Evolutionary conservation across 2,329 filamentous ascomycete genomes (phyloP).

Genomic region (Diaporthe citri): DNA sequence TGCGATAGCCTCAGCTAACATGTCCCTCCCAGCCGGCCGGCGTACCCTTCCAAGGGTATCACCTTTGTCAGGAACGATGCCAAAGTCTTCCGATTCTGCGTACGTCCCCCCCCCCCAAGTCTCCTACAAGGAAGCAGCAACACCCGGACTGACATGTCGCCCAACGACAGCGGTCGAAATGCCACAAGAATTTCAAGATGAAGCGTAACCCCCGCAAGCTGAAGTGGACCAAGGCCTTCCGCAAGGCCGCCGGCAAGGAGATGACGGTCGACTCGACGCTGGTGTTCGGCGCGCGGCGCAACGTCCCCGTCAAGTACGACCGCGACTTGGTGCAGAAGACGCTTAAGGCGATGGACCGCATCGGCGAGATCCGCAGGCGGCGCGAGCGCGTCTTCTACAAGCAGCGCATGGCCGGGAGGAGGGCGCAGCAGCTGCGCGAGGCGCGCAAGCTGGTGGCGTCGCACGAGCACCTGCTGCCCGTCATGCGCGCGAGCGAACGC

Average conservation of each 20-base stretch:
- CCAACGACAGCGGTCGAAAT: constrained; percentile 64
- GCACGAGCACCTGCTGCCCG: constrained; percentile 92
- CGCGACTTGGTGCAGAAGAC: constrained; percentile 90
- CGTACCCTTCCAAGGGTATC: constrained; percentile 75
- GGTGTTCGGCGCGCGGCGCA: constrained; percentile 91
- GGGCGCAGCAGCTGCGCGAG: constrained; percentile 81
- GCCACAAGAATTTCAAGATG: constrained; percentile 88
- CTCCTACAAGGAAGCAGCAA: neutral
- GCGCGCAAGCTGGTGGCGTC: constrained; percentile 91
- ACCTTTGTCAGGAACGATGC: constrained; percentile 78
- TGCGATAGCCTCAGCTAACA: neutral
- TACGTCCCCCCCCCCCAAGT: constrained; percentile 17
- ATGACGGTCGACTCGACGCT: constrained; percentile 96
- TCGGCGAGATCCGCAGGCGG: constrained; percentile 84
- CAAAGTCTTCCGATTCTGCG: constrained; percentile 75
- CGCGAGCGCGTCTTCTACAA: constrained; percentile 95
- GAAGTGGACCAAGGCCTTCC: constrained; percentile 94
- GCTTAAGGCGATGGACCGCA: constrained; percentile 90
- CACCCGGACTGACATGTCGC: constrained; percentile 4
- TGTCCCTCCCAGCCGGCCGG: constrained; percentile 63
- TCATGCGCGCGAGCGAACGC: constrained; percentile 72
- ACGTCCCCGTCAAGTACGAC: constrained; percentile 96
- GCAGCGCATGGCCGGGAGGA: constrained; percentile 92
- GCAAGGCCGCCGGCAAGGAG: constrained; percentile 84
- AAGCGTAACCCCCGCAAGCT: constrained; percentile 95